These are phyloP conservation scores for Isatis tinctoria DNA, from an alignment of 345 rosid species.

Conservation along the genomic window DNA sequence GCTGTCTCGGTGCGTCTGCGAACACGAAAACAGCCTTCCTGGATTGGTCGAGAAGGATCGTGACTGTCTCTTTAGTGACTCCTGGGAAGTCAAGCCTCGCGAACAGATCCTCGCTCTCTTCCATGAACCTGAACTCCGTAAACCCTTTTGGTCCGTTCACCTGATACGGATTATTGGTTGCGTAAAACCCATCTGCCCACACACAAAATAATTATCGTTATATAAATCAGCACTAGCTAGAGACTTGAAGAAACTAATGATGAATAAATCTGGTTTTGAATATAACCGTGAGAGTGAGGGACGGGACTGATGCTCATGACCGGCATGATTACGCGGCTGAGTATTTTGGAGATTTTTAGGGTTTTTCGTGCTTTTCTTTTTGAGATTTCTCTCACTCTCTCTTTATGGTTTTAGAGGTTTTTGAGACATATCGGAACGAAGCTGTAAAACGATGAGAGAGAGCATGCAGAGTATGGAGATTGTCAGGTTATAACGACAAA, in stretches of 20 bases:
- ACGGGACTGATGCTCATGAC: neutral
- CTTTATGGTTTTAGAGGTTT: neutral
- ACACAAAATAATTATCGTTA: neutral
- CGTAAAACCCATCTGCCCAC: slow-evolving; percentile 19
- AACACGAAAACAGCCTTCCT: neutral
- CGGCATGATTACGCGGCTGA: neutral
- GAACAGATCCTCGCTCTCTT: slow-evolving; percentile 11
- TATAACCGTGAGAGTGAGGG: neutral
- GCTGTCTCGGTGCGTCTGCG: slow-evolving; percentile 14
- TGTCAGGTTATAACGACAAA: neutral
- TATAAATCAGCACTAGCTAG: neutral
- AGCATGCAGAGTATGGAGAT: neutral
- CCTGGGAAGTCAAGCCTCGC: slow-evolving; percentile 13
- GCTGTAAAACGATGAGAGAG: neutral
- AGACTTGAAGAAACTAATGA: neutral
- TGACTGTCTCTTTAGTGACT: neutral
- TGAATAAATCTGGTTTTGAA: neutral
- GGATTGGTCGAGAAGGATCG: neutral
- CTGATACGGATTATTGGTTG: slow-evolving; percentile 21
- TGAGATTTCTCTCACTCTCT: neutral
- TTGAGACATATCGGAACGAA: neutral
- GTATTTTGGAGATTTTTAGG: neutral
- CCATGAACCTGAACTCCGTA: neutral
- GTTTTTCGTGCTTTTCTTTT: neutral
- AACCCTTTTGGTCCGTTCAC: slow-evolving; percentile 24